Evolutionary conservation across 495 filamentous ascomycete species (phyloP), one percentile per base, ranked within the genome.

Genomic region (Hyaloscypha bicolor): DNA sequence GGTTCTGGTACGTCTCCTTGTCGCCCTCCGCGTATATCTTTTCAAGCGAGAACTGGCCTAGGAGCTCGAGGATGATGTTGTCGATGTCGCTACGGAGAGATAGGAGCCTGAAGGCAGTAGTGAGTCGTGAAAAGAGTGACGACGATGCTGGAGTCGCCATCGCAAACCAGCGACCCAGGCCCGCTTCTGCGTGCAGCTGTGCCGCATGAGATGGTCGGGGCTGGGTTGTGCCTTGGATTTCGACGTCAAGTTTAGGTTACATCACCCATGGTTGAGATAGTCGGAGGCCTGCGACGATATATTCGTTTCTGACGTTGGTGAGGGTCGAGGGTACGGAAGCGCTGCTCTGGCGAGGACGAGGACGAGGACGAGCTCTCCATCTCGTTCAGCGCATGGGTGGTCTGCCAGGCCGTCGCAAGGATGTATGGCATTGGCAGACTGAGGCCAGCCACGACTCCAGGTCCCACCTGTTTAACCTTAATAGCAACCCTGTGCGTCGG

Each of bases 31-130:
- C 69, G 60, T 79, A 79, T 4, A 79, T 74, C 63, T 72, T 77
- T 32, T 79, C 77, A 29, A 79, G 68, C 19, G 76, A 75, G 64
- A 79, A 79, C 12, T 69, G 70, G 35, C 77, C 77, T 9, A 79
- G 70, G 22, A 79, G 69, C 60, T 78, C 75, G 9, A 78, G 55
- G 12, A 79, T 64, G 35, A 79, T 75, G 60, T 75, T 72, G 64
- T 79, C 76, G 48, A 78, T 61, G 60, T 79, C 76, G 63, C 77
- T 77, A 3, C 77, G 75, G 21, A 78, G 76, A 9, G 66, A 68
- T 3, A 79, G 67, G 11, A 71, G 59, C 56, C 75, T 66, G 72
- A 76, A 78, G 3, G 66, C 64, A 63, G 72, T 75, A 4, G 63
- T 66, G 29, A 79, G 72, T 6, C 76, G 72, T 59, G 66, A 29